Base-by-base conservation (phyloP, 768 basidiomycete species). In the Boletus vinaceobasis region DNA sequence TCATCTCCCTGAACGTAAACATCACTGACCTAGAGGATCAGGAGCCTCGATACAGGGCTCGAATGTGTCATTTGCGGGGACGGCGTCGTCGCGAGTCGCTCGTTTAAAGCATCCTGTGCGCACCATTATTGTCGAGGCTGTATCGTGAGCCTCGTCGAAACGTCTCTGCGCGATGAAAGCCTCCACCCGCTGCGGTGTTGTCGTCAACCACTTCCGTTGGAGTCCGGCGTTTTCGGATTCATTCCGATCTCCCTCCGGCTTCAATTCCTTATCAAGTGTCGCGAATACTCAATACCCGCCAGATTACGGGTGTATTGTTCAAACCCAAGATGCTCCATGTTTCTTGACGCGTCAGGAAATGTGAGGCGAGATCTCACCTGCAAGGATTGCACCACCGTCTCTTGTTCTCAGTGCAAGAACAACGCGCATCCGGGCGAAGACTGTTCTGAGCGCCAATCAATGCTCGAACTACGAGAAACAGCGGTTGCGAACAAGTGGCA, bases 161-260 rank as follows among this genome's bases (percentile, higher is more conserved):
- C 74, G 0, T 75, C 77, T 21, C 72, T 73, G 11, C 70, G 66
- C 4, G 83, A 85, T 57, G 83, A 84, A 56, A 71, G 77, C 0
- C 73, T 83, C 5, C 76, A 75, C 52, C 82, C 83, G 0, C 70
- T 81, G 9, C 74, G 77, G 35, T 85, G 82, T 60, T 84, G 81
- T 63, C 63, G 72, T 29, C 59, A 71, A 33, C 63, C 64, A 0
- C 69, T 82, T 38, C 67, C 74, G 2, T 48, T 67, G 23, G 47
- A 40, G 14, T 50, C 43, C 0, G 58, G 59, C 11, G 42, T 77
- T 15, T 53, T 57, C 9, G 63, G 51, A 7, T 71, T 75, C 44
- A 66, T 80, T 11, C 57, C 71, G 0, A 0, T 43, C 3, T 43
- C 56, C 39, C 60, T 76, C 40, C 65, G 51, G 27, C 17, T n/a